Evolutionary conservation across 1,139 yeast species (phyloP), one percentile per base, ranked within the genome.

Genomic region (Blastobotrys aristatus): DNA sequence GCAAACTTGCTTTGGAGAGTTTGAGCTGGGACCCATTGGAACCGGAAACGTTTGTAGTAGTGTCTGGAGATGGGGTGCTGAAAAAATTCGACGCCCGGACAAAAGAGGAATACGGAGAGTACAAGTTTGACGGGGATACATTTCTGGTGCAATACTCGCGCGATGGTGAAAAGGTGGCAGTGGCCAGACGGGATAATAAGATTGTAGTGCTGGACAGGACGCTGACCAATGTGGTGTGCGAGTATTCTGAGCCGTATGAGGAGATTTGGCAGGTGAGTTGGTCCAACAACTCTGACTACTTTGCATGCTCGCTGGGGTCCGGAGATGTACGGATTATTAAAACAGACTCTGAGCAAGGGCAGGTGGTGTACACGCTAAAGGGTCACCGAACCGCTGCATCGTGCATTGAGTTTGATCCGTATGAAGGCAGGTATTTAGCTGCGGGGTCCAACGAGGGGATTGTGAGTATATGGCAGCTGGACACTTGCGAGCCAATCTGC

Each of bases 361-460:
- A 37, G 18, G 22, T 46, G 3, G 45, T 66, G 1, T 54, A 63
- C 4, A 63, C 64, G 1, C 58, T 74, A 42, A 60, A 67, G 11
- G 76, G 79, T 4, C 86, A 82, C 57, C 69, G 82, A 38, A 74
- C 83, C 1, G 67, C 81, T 0, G 73, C 78, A 1, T 74, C 78
- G 2, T 62, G 76, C 38, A 53, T 82, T 10, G 68, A 69, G 8
- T 67, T 81, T 47, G 89, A 82, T 56, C 84, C 86, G 1, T 34
- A 34, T 18, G 60, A 72, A 47, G 92, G 87, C 0, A 59, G 66
- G 20, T 76, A 65, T 55, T 55, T 84, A 11, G 75, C 77, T 1
- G 75, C 75, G 2, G 92, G 88, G 0, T 73, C 84, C n/a, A 75
- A 76, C 46, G 92, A 84, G 57, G 92, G 92, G 5, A 73, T 80